A percentile compares a stretch with the other conserved stretches of the same genome.
These are phyloP conservation scores for Solanum neorickii DNA, from an alignment of 257 asterid species.

Conservation along the genomic window DNA sequence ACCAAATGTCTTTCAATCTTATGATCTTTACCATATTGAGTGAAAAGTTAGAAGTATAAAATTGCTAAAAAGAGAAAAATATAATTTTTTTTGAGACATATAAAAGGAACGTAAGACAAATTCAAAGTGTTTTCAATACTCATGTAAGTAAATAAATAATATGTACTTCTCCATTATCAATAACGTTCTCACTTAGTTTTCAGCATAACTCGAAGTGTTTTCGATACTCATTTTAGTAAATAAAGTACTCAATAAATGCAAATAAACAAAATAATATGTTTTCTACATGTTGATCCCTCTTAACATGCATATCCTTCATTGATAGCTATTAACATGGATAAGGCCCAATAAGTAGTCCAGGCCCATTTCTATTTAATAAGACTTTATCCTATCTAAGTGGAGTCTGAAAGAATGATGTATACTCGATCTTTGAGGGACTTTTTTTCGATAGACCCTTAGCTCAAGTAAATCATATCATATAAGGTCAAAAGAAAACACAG, in stretches of 20 bases:
- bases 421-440: no score
- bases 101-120: not conserved
- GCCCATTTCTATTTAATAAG: not conserved
- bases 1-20: not conserved
- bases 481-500: no score
- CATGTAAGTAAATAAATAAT: not conserved
- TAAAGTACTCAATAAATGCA: not conserved
- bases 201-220: not conserved
- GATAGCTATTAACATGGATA: not conserved
- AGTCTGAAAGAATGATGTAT: not conserved
- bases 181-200: not conserved
- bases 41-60: no score
- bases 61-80: no score
- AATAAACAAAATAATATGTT: not conserved
- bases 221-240: not conserved
- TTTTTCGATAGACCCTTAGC: no score
- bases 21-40: no score
- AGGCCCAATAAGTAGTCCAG: not conserved
- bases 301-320: not conserved
- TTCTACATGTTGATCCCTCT: not conserved
- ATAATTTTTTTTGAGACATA: no score
- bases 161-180: not conserved
- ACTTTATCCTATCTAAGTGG: not conserved
- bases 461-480: no score
- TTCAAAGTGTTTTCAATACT: not conserved